Base-by-base conservation (phyloP, 371 early-diverging fungal genomes). In the Zychaea mexicana region DNA sequence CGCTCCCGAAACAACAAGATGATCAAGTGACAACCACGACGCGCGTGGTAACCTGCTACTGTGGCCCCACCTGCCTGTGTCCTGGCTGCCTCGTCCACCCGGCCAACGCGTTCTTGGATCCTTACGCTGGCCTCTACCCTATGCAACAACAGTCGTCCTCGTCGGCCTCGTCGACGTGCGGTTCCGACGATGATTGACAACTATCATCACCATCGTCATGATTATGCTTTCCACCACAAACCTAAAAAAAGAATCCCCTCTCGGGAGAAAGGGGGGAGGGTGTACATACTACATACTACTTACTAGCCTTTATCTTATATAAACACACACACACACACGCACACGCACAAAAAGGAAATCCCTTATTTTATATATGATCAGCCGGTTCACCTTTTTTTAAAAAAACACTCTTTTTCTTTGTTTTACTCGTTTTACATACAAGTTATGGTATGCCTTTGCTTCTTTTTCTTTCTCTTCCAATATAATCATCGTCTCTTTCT, bases 41-140 rank as follows among this genome's bases (percentile, higher is more conserved):
- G 7, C 68, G 72, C 2, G 65, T 72, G 19, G 72, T 72, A 39
- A 72, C 72, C 24, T 72, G 72, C 28, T 56, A 65, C 33, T 72
- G 72, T 57, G 72, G 72, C 17, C 36, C 52, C 10, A 8, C 59
- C 21, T 68, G 72, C 52, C 30, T 65, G 6, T 68, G 72, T n/a
- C 65, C 72, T 15, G 67, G 72, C 30, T 72, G 72, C 42, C 60
- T 72, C 10, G 72, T 72, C 21, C 72, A 72, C 60, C 61, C 67
- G 32, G 66, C 60, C 15, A 65, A 64, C 30, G 21, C 54, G 7
- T 57, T 52, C 10, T 46, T 60, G 28, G 72, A 72, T 60, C 72
- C 72, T 39, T 72, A 65, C 28, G 61, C 66, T 54, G 70, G 70
- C 26, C 42, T 62, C 12, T 30, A 33, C 36, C 13, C 54, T 52